Evolutionary conservation across 2,329 filamentous ascomycete genomes (phyloP), one percentile per base, ranked within the genome.

Genomic region (Pseudogymnoascus sp.): DNA sequence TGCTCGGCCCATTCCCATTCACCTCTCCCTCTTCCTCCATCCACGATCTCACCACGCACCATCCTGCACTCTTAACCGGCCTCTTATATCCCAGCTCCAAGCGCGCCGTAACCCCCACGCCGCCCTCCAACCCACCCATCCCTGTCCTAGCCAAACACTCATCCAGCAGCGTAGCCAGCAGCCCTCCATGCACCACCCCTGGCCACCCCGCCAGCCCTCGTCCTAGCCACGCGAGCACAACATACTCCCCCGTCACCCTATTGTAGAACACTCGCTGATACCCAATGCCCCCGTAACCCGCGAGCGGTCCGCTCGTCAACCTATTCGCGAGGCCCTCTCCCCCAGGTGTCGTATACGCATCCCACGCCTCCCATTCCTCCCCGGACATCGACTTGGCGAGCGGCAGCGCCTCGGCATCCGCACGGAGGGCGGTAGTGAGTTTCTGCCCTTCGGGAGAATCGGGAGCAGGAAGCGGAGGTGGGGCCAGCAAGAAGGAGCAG

Each of bases 211-310:
- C 77, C 18, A 87, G 70, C 1, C 78, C 82, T n/a, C 77, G 72
- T 5, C 89, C 89, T 61, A 92, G 80, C 77, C 80, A 88, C 4
- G 92, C 76, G n/a, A 92, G 78, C 59, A 79, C 82, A 9, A 87
- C 75, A 35, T 85, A 72, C 67, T 84, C 82, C 66, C 83, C 79
- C 5, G 84, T 82, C 31, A 73, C 72, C 3, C 75, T 69, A 70
- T 89, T 84, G 77, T 80, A 84, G 70, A 89, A 92, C 1, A 88
- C 74, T 67, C 82, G 80, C 77, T 90, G 82, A 67, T 76, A 81
- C 33, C 74, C 75, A 31, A 82, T 67, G 9, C 76, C 79, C 7
- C 72, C 64, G 12, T 75, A 69, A 10, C 79, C 78, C 4, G 70
- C 69, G 33, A 82, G 69, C 1, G 78, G 72, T 2, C 77, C 77